phyloP scores from a whole-genome alignment of 2,329 filamentous ascomycete species.

The Monosporascus sp. region DNA sequence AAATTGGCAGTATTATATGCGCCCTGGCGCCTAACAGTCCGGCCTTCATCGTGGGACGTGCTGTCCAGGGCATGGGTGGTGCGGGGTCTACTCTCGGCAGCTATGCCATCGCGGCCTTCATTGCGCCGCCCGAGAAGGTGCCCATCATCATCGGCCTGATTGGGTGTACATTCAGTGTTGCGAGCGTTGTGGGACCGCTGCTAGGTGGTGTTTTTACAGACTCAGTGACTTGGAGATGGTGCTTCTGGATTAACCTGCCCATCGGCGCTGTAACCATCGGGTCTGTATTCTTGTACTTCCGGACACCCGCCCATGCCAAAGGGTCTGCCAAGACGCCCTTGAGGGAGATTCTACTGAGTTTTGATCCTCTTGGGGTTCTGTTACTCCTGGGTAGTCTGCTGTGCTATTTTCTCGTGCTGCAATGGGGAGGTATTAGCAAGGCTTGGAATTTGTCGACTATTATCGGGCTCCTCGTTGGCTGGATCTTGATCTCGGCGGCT shows the following conservation, averaged over 20 bases:
- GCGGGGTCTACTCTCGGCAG: conserved; percentile 29
- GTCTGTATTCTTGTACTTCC: conserved; percentile 18
- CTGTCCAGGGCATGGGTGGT: conserved; percentile 29
- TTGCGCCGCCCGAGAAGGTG: conserved; percentile 22
- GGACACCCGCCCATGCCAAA: conserved; percentile 15
- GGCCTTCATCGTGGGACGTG: conserved; percentile 32
- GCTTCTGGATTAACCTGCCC: conserved; percentile 24
- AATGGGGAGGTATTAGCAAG: conserved; percentile 27
- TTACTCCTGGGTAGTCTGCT: conserved; percentile 18
- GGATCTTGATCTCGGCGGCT: not conserved
- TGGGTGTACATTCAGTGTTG: conserved; percentile 25
- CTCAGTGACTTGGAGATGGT: conserved; percentile 17
- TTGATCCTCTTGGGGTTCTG: conserved; percentile 19
- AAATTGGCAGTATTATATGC: conserved; percentile 30
- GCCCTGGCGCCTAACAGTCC: conserved; percentile 28
- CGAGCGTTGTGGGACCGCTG: conserved; percentile 25
- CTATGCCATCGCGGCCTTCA: conserved; percentile 21
- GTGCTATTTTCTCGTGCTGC: conserved; percentile 23
- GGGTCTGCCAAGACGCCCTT: not conserved
- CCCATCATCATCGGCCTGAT: conserved; percentile 26
- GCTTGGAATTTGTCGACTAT: not conserved
- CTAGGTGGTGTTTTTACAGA: conserved; percentile 29
- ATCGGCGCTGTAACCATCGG: conserved; percentile 22
- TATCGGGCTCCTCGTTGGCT: not conserved
- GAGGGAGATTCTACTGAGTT: conserved; percentile 14